Conservation (phyloP, 345 rosid species). For the Chamaenerion angustifolium region DNA sequence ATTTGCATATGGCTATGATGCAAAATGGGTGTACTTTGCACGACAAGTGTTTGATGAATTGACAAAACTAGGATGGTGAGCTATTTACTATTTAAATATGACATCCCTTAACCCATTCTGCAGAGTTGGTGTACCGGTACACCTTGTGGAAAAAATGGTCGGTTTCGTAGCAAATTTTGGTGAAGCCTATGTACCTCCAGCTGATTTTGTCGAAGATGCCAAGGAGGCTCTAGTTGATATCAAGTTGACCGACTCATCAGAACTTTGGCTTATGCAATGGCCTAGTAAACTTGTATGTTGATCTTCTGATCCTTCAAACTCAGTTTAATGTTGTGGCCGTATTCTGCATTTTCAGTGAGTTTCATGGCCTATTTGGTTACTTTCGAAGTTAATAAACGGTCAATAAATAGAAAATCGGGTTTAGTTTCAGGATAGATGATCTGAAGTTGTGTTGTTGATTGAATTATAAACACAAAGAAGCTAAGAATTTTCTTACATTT, state of each 20-base stretch:
- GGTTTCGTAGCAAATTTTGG: constrained; percentile 5
- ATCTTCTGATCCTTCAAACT: neutral
- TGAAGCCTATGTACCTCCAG: constrained; percentile 25
- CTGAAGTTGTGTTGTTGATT: neutral
- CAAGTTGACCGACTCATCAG: constrained; percentile 21
- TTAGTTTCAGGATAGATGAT: neutral
- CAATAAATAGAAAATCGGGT: too few relatives aligned
- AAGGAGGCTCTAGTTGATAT: constrained; percentile 30
- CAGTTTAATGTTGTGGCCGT: neutral
- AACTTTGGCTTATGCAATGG: constrained; percentile 82
- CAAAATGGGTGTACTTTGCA: too few relatives aligned
- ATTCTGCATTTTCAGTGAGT: neutral
- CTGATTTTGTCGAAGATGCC: constrained; percentile 25
- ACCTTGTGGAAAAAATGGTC: constrained; percentile 7
- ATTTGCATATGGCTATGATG: too few relatives aligned
- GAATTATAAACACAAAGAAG: neutral
- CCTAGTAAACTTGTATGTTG: constrained; percentile 39
- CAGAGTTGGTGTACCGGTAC: too few relatives aligned
- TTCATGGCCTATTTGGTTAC: neutral
- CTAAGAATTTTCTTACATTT: neutral
- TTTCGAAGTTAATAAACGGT: too few relatives aligned
- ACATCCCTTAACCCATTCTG: too few relatives aligned
- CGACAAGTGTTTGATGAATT: too few relatives aligned
- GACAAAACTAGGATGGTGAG: too few relatives aligned
- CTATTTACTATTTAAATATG: too few relatives aligned